A percentile compares a stretch with the other conserved stretches of the same genome.
phyloP scores from a whole-genome alignment of 2,329 filamentous ascomycete species.

The Trichoderma oligosporum region DNA sequence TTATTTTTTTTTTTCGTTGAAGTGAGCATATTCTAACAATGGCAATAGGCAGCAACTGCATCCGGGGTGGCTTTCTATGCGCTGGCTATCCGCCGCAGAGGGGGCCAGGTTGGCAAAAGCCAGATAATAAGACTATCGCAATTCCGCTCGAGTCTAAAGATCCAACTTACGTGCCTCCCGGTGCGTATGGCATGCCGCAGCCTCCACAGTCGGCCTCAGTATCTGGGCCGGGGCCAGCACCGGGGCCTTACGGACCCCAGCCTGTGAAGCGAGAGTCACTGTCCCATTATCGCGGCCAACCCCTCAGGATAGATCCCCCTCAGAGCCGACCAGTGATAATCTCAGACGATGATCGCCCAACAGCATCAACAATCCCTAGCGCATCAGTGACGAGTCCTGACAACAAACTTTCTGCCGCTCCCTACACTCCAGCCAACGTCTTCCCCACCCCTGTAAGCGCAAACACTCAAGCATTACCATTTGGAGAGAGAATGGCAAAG shows the following conservation, averaged over 20 bases:
- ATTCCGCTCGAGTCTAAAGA: constrained; percentile 84
- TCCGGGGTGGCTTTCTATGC: constrained; percentile 84
- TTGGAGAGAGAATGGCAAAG: constrained; percentile 50
- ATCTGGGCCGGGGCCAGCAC: background rate
- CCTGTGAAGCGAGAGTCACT: constrained; percentile 53
- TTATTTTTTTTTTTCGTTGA: background rate
- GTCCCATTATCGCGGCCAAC: constrained; percentile 58
- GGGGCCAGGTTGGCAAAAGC: constrained; percentile 69
- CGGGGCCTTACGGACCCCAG: constrained; percentile 32
- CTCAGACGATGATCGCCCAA: constrained; percentile 54
- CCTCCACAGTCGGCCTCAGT: constrained; percentile 2
- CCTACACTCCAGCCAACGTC: constrained; percentile 51
- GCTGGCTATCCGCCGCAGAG: constrained; percentile 84
- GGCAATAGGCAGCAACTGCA: constrained; percentile 74
- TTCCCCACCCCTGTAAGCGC: constrained; percentile 63
- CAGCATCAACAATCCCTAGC: constrained; percentile 57
- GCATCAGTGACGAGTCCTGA: constrained; percentile 57
- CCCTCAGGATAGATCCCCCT: constrained; percentile 60
- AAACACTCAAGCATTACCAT: constrained; percentile 42
- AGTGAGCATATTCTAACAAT: constrained; percentile 18
- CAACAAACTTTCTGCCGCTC: constrained; percentile 58
- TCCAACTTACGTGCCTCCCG: constrained; percentile 56
- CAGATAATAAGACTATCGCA: constrained; percentile 62
- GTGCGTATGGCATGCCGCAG: constrained; percentile 60
- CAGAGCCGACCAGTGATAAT: constrained; percentile 53